Evolutionary conservation across 257 asterid species (phyloP).

Genomic region (Solanum pennellii): DNA sequence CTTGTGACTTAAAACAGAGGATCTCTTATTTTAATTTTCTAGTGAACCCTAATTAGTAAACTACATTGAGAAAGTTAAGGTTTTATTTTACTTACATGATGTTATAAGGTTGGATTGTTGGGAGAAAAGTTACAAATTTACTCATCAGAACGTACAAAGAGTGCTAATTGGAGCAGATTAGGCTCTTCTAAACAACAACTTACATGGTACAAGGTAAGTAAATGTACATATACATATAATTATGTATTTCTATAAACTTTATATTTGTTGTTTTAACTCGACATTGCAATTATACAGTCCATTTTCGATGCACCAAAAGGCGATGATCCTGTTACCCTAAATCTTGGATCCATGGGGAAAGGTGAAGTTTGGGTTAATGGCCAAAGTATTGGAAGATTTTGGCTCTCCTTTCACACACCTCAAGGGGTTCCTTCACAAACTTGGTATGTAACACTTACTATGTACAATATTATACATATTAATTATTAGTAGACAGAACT

Average conservation of each 20-base stretch:
- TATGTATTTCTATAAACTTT: neutral
- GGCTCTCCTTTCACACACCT: conserved; percentile 54
- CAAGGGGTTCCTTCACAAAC: conserved; percentile 67
- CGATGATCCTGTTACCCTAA: conserved; percentile 50
- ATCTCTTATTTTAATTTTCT: neutral
- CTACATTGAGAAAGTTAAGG: neutral
- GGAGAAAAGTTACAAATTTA: conserved; percentile 53
- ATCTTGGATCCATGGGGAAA: conserved; percentile 91
- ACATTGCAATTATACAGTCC: conserved; percentile 19
- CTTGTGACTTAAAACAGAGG: neutral
- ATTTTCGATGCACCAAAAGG: conserved; percentile 56
- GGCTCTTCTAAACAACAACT: conserved; percentile 32
- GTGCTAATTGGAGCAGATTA: conserved; percentile 33
- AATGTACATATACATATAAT: neutral
- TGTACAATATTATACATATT: neutral
- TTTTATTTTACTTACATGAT: neutral
- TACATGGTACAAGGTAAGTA: conserved; percentile 90
- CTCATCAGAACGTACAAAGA: conserved; percentile 27
- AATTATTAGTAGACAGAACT: neutral
- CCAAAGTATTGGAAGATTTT: conserved; percentile 73
- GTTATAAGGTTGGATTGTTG: conserved; percentile 53
- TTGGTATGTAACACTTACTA: conserved; percentile 22
- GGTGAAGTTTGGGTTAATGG: conserved; percentile 83
- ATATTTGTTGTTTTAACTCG: neutral
- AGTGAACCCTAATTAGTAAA: neutral